Base-by-base conservation (phyloP, 2,329 filamentous ascomycete genomes). In the Alternaria conjuncta region DNA sequence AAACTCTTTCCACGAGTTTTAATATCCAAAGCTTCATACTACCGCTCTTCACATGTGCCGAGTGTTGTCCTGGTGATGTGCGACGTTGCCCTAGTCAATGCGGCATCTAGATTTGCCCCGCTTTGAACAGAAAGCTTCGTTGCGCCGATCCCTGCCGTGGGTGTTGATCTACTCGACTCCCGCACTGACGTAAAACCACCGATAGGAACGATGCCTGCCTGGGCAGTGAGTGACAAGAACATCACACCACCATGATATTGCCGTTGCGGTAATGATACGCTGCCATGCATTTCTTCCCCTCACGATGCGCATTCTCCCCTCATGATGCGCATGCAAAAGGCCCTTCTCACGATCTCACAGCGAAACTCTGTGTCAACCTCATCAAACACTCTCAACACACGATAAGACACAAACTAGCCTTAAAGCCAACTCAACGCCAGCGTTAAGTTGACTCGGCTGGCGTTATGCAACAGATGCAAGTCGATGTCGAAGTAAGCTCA, bases 401-500 rank as follows among this genome's bases (percentile, higher is more conserved):
- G 10, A 13, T 30, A 30, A 11, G n/a, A 20, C n/a, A 6, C 6
- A 23, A 9, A 26, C 41, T n/a, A 56, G 25, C 54, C 41, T 30
- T 7, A 18, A 18, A 56, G 18, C 41, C 18, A 28, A n/a, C 8
- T 41, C 36, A 41, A 41, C 36, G 32, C 32, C 32, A 41, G 45
- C 15, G 32, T 36, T 36, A n/a, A 36, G 32, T 36, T 36, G 32
- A 9, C 32, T 36, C 32, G 32, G 32, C 3, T 36, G 32, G 32
- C 32, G 32, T 36, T 36, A 49, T 57, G 49, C n/a, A 26, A 41
- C 18, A 20, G 36, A 32, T 11, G 25, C 45, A 58, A 21, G 21
- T 50, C 50, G 62, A 62, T 62, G 62, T 65, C 50, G 7, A 62
- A 62, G 49, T 62, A 65, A 65, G 62, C 62, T 62, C 11, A 47